These are phyloP conservation scores for Begonia peltatifolia DNA, from an alignment of 306 rosid species.

Conservation along the genomic window DNA sequence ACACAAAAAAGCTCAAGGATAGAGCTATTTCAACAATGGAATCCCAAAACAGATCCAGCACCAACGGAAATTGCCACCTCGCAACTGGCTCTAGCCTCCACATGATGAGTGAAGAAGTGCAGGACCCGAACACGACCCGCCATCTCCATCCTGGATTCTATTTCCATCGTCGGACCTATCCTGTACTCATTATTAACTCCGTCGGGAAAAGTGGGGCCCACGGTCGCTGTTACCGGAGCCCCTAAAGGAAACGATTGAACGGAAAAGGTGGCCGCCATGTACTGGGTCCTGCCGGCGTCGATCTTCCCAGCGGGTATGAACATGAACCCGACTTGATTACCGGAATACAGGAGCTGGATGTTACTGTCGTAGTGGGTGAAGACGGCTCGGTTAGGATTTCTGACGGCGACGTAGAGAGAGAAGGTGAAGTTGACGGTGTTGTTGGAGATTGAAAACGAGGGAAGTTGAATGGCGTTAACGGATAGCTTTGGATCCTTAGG, in stretches of 20 bases:
- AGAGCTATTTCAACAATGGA: constrained; percentile 40
- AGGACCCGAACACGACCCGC: constrained; percentile 67
- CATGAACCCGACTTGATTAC: constrained; percentile 74
- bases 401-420: constrained; percentile 67
- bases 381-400: constrained; percentile 64
- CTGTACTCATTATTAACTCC: constrained; percentile 24
- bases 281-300: constrained; percentile 49
- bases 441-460: constrained; percentile 56
- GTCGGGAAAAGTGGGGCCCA: constrained; percentile 21
- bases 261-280: constrained; percentile 68
- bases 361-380: constrained; percentile 79
- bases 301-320: constrained; percentile 83
- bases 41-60: constrained; percentile 76
- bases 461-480: constrained; percentile 63
- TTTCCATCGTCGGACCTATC: constrained; percentile 48
- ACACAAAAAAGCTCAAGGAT: background rate
- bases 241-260: constrained; percentile 47
- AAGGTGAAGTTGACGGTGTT: constrained; percentile 62
- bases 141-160: constrained; percentile 51
- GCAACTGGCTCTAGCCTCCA: constrained; percentile 40
- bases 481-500: constrained; percentile 62
- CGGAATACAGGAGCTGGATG: constrained; percentile 68
- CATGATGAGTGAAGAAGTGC: constrained; percentile 69
- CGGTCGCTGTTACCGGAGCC: constrained; percentile 13
- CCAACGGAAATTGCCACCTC: constrained; percentile 41